Base-by-base conservation (phyloP, 805 yeast species). In the Scheffersomyces amazonensis region DNA sequence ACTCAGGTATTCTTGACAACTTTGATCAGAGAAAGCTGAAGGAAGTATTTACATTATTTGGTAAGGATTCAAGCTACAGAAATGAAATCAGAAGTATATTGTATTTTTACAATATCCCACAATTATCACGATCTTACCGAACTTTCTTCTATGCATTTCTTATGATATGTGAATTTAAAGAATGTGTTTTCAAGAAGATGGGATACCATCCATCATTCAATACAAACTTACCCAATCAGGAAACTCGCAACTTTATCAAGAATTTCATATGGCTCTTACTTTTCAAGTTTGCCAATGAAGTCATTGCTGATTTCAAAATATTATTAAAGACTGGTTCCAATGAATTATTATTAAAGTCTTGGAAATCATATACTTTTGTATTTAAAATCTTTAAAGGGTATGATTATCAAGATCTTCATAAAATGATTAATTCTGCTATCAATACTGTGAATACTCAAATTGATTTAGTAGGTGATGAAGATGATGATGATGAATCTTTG, bases 201-300 rank as follows among this genome's bases (percentile, higher is more conserved):
- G 13, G 16, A 2, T 34, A 34, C 17, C 59, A 53, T 24, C 59
- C 62, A 1, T 54, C 57, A 1, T 53, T 50, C 35, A 58, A 58
- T 35, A 29, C 56, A 10, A 56, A 58, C 34, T 23, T n/a, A 4
- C 22, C 33, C 8, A 16, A 30, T 29, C 19, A 37, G 5, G 36
- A 34, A 31, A 13, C 16, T 2, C 2, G 17, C 4, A 39, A 42
- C 25, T 46, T 41, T 31, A 27, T 39, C 13, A 34, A 48, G 28
- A 53, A 54, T 37, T 46, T 49, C 30, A 31, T 57, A 5, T 51
- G 56, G 50, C 32, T 56, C 16, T 17, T 50, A 2, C 35, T 54
- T n/a, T 53, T 31, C 34, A 51, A 49, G 31, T 36, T 31, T 17
- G 32, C 54, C 8, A 23, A 36, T 8, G 40, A 41, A 12, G 12